phyloP scores from a whole-genome alignment of 1,284 basidiomycete genomes.

The Ceratobasidium sp. region DNA sequence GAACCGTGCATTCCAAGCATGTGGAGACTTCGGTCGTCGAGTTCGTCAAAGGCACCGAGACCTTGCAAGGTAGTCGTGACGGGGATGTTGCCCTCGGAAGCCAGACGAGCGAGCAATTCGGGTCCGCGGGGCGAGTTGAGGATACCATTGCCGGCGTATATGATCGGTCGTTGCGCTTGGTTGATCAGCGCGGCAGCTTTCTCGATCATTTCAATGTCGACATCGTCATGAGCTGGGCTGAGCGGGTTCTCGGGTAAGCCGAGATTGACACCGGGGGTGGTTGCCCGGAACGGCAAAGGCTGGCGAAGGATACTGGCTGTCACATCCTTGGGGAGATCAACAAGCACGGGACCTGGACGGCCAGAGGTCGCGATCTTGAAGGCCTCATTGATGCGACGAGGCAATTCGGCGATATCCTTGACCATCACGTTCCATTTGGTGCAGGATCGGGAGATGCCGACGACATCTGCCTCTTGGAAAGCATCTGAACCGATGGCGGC shows the following conservation, averaged over 20 bases:
- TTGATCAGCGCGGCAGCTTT: conserved; percentile 93
- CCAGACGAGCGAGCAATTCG: conserved; percentile 79
- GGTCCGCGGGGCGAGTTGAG: conserved; percentile 86
- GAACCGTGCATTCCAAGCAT: conserved; percentile 99
- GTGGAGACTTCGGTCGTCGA: conserved; percentile 84
- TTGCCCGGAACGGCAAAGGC: conserved; percentile 86
- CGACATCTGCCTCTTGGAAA: conserved; percentile 97
- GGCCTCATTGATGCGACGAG: conserved; percentile 96
- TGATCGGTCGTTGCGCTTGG: conserved; percentile 86
- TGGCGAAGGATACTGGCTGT: conserved; percentile 90
- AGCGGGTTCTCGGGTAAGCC: conserved; percentile 81
- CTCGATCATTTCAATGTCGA: conserved; percentile 73
- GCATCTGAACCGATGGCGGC: conserved; percentile 97
- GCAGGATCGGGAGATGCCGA: conserved; percentile 95
- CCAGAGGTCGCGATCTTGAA: conserved; percentile 99
- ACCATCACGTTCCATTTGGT: conserved; percentile 99
- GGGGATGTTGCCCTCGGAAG: conserved; percentile 90
- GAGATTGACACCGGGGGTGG: conserved; percentile 82
- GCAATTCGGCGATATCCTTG: conserved; percentile 94
- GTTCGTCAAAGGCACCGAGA: conserved; percentile 94
- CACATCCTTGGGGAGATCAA: conserved; percentile 97
- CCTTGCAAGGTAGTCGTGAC: conserved; percentile 97
- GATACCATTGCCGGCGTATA: conserved; percentile 95
- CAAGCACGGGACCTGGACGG: conserved; percentile 94
- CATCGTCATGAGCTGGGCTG: conserved; percentile 61